Percentiles rank a stretch among this genome's conserved stretches.
These are phyloP conservation scores for Tetrapyrgos nigripes DNA, from an alignment of 1,284 basidiomycete genomes.

Conservation along the genomic window DNA sequence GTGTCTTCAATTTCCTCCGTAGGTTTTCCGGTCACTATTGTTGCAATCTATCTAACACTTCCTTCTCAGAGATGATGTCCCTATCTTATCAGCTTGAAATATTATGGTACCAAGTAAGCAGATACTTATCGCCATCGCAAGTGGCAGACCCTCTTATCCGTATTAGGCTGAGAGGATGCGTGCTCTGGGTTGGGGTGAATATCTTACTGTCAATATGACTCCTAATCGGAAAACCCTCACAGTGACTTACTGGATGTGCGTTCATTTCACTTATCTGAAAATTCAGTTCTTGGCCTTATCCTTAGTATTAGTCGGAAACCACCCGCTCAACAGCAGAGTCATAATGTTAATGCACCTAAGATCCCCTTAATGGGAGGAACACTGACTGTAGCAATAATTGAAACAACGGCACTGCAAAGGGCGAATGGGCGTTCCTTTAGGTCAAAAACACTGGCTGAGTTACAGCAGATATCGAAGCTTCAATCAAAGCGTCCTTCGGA, in stretches of 20 bases:
- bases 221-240: slow-evolving; percentile 68
- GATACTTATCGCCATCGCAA: not conserved
- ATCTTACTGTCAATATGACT: slow-evolving; percentile 67
- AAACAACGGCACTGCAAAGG: slow-evolving; percentile 42
- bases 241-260: slow-evolving; percentile 78
- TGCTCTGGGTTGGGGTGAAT: slow-evolving; percentile 80
- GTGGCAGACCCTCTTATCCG: slow-evolving; percentile 3
- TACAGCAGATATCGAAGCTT: slow-evolving; percentile 69
- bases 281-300: not conserved
- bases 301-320: slow-evolving; percentile 50
- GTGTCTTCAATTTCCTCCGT: slow-evolving; percentile 85
- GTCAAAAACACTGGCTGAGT: slow-evolving; percentile 60
- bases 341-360: slow-evolving; percentile 41
- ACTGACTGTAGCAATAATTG: slow-evolving; percentile 51
- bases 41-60: not conserved
- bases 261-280: not conserved
- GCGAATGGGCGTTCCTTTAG: slow-evolving; percentile 49
- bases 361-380: slow-evolving; percentile 64
- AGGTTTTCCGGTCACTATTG: slow-evolving; percentile 34
- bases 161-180: slow-evolving; percentile 73
- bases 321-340: slow-evolving; percentile 26
- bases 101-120: slow-evolving; percentile 72
- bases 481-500: slow-evolving; percentile 64
- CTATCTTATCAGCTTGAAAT: slow-evolving; percentile 87
- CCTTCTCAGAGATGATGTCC: slow-evolving; percentile 77